phyloP scores from a whole-genome alignment of 805 yeast genomes.

The Lipomyces starkeyi region DNA sequence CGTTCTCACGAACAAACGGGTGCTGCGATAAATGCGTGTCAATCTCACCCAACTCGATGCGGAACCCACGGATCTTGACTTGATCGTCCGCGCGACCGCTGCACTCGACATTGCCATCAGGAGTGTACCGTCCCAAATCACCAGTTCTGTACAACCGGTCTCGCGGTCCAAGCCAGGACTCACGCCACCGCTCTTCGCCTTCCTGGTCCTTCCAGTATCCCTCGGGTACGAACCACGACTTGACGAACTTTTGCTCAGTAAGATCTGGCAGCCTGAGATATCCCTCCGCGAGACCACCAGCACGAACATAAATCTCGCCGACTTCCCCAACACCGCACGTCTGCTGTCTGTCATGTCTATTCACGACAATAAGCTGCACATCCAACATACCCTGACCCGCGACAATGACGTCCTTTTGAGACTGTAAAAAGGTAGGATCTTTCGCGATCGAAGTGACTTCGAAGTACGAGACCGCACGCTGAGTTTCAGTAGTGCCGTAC shows the following conservation, averaged over 20 bases:
- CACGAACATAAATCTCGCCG: constrained; percentile 98
- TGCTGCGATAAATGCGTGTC: constrained; percentile 97
- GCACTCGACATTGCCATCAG: constrained; percentile 97
- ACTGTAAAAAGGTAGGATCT: constrained; percentile 75
- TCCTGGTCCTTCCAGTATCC: constrained; percentile 56
- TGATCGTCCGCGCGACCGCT: constrained; percentile 99
- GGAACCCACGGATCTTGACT: constrained; percentile 96
- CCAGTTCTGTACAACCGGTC: constrained; percentile 97
- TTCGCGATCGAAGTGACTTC: constrained; percentile 76
- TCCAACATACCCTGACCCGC: constrained; percentile 98
- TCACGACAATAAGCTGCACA: constrained; percentile 92
- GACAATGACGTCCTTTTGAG: constrained; percentile 94
- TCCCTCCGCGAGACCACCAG: constrained; percentile 97
- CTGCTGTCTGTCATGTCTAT: constrained; percentile 84
- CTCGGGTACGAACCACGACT: constrained; percentile 83
- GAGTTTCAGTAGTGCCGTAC: constrained; percentile 99
- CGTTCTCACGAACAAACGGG: constrained; percentile 87
- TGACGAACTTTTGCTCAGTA: constrained; percentile 84
- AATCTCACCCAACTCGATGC: constrained; percentile 97
- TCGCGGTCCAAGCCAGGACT: constrained; percentile 89
- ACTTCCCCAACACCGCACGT: constrained; percentile 98
- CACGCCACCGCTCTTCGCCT: constrained; percentile 71
- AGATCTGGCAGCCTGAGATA: constrained; percentile 90
- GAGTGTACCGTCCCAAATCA: constrained; percentile 93
- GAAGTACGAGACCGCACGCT: constrained; percentile 94